Percentiles rank a stretch among this genome's conserved stretches.
Conservation (phyloP, 83 land plant species). For the Thuja plicata region DNA sequence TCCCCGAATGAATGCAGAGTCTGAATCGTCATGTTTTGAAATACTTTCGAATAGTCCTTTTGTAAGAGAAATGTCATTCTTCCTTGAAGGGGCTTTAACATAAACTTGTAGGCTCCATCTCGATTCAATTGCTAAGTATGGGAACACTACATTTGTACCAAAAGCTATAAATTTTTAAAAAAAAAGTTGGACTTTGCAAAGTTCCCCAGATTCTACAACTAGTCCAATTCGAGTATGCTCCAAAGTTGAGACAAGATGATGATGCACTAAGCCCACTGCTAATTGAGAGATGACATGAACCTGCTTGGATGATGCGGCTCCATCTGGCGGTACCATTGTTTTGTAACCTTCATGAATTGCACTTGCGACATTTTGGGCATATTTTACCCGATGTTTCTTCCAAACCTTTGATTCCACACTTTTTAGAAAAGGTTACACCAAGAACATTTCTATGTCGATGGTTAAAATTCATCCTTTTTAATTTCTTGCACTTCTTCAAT, state of each 20-base stretch:
- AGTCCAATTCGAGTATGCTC: slow-evolving; percentile 92
- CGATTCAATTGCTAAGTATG: slow-evolving; percentile 93
- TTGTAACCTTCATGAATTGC: slow-evolving; percentile 91
- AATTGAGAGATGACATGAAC: slow-evolving; percentile 95
- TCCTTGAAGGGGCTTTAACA: slow-evolving; percentile 90
- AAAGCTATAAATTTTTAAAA: slow-evolving; percentile 97
- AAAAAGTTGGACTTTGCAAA: slow-evolving; percentile 98
- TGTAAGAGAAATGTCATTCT: slow-evolving; percentile 60
- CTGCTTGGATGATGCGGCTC: slow-evolving; percentile 85
- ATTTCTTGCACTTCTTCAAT: no score
- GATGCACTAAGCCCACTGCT: slow-evolving; percentile 99
- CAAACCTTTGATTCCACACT: no score
- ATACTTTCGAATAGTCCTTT: slow-evolving; percentile 80
- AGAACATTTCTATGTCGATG: no score
- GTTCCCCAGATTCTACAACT: slow-evolving; percentile 95
- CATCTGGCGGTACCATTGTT: slow-evolving; percentile 82
- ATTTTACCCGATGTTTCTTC: slow-evolving; percentile 80
- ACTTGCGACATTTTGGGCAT: slow-evolving; percentile 72
- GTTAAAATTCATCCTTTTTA: slow-evolving; percentile 8
- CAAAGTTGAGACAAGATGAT: slow-evolving; percentile 84
- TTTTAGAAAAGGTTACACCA: no score
- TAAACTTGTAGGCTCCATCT: slow-evolving; percentile 92
- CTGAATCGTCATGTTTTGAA: no score
- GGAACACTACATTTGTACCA: slow-evolving; percentile 99
- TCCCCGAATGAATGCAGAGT: no score